Conservation (phyloP, 257 asterid genomes). For the Solanum tacnaense region DNA sequence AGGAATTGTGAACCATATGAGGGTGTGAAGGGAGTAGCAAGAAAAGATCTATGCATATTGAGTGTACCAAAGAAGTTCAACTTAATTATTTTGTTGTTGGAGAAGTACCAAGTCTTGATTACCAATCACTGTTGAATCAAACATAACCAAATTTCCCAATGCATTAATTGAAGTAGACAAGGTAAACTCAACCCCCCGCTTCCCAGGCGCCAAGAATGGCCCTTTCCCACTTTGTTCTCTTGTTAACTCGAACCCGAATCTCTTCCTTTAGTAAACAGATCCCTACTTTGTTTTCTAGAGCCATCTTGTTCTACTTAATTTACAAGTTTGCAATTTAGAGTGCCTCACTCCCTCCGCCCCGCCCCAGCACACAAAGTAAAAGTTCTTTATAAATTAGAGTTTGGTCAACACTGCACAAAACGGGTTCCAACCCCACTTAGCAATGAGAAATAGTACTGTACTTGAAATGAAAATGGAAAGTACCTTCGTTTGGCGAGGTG, state of each 20-base stretch:
- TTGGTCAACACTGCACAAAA: background rate
- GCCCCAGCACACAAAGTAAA: background rate
- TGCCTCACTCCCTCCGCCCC: background rate
- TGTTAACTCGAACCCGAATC: background rate
- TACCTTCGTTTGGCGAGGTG: constrained; percentile 91
- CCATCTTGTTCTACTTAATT: background rate
- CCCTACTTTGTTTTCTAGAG: background rate
- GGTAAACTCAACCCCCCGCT: background rate
- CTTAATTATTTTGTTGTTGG: background rate
- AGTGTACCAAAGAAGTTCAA: background rate
- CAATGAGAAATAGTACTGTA: background rate
- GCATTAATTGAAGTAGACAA: background rate
- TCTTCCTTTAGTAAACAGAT: background rate
- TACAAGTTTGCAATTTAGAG: background rate
- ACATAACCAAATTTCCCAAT: background rate
- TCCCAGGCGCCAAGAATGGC: background rate
- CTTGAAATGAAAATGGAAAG: background rate
- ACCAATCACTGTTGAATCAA: background rate
- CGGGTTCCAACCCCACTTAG: background rate
- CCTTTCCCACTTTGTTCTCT: background rate
- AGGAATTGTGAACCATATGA: background rate
- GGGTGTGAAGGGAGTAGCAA: background rate
- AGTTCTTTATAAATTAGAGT: background rate
- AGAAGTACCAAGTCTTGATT: background rate
- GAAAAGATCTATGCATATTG: background rate